A percentile compares a stretch with the other conserved stretches of the same genome.
These are phyloP conservation scores for Arthrobotrys sphaeroides DNA, from an alignment of 2,329 filamentous ascomycete genomes.

Conservation along the genomic window DNA sequence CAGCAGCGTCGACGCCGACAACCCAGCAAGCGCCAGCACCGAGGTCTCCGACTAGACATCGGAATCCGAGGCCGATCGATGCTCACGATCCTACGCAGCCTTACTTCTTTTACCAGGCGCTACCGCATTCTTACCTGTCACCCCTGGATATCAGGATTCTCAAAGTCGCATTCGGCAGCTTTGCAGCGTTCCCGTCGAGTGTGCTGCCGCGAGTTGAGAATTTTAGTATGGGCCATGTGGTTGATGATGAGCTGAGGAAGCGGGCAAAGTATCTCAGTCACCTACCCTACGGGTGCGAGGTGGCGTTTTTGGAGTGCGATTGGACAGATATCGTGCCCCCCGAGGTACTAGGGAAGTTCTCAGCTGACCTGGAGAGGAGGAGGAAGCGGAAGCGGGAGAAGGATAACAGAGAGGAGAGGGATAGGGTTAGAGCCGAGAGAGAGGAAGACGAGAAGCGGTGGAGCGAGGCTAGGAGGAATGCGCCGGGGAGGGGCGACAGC, in stretches of 20 bases:
- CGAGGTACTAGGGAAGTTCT: constrained; percentile 78
- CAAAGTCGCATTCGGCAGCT: constrained; percentile 86
- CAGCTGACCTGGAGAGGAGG: constrained; percentile 77
- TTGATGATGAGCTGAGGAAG: constrained; percentile 84
- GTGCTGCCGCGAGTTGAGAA: constrained; percentile 88
- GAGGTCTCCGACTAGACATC: constrained; percentile 33
- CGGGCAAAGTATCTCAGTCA: constrained; percentile 87
- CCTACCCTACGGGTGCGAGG: constrained; percentile 87
- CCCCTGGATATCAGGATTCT: constrained; percentile 91
- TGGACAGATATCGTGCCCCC: constrained; percentile 88
- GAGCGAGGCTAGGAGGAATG: constrained; percentile 72
- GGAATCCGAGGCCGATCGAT: constrained; percentile 46
- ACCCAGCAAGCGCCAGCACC: neutral
- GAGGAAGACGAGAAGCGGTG: constrained; percentile 76
- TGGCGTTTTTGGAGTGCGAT: constrained; percentile 90
- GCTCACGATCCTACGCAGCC: constrained; percentile 63
- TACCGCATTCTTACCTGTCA: constrained; percentile 88
- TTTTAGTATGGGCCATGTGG: constrained; percentile 84
- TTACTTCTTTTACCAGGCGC: constrained; percentile 88
- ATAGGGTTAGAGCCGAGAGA: constrained; percentile 81
- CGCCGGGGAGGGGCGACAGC: constrained; percentile 57
- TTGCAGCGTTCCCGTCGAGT: constrained; percentile 82
- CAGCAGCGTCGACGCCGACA: too few relatives aligned
- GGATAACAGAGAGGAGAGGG: constrained; percentile 84
- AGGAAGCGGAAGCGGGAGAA: constrained; percentile 83